A percentile compares a stretch with the other conserved stretches of the same genome.
phyloP scores from a whole-genome alignment of 2,329 filamentous ascomycete genomes.

The Uncinocarpus reesii region DNA sequence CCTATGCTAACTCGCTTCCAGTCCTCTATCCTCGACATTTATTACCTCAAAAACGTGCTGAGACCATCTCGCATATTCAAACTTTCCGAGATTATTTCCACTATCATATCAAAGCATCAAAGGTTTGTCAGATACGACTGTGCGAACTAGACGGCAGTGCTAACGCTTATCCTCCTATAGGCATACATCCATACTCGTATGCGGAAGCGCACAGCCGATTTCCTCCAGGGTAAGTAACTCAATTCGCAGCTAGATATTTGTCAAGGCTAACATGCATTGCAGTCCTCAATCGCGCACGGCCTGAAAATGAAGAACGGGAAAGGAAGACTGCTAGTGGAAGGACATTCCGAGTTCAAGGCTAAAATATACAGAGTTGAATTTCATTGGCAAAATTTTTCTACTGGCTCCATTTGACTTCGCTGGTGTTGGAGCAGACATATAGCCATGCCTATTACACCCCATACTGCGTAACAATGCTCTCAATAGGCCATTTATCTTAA shows the following conservation, averaged over 20 bases:
- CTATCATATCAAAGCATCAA: constrained; percentile 99
- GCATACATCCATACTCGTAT: constrained; percentile 98
- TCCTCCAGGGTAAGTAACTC: constrained; percentile 68
- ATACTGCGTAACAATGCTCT: background rate
- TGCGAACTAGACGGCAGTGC: background rate
- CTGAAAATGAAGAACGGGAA: constrained; percentile 94
- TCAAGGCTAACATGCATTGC: constrained; percentile 28
- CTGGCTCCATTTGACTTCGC: too few relatives aligned
- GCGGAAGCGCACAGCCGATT: constrained; percentile 94
- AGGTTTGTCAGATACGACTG: constrained; percentile 42
- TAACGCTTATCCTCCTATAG: constrained; percentile 29
- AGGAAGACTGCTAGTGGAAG: constrained; percentile 94
- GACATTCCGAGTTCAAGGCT: constrained; percentile 63
- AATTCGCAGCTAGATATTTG: background rate
- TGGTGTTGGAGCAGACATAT: background rate
- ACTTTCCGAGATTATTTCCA: constrained; percentile 99
- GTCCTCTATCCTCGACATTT: constrained; percentile 94
- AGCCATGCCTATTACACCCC: background rate
- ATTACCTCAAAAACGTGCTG: constrained; percentile 76
- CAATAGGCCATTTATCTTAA: background rate
- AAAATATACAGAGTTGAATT: constrained; percentile 14
- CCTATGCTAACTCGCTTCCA: constrained; percentile 15
- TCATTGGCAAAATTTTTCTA: too few relatives aligned
- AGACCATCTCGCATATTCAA: constrained; percentile 98
- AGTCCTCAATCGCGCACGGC: constrained; percentile 93